Percentiles rank a stretch among this genome's conserved stretches.
These are phyloP conservation scores for Corniculantispora saksenae DNA, from an alignment of 2,329 filamentous ascomycete species.

Conservation along the genomic window DNA sequence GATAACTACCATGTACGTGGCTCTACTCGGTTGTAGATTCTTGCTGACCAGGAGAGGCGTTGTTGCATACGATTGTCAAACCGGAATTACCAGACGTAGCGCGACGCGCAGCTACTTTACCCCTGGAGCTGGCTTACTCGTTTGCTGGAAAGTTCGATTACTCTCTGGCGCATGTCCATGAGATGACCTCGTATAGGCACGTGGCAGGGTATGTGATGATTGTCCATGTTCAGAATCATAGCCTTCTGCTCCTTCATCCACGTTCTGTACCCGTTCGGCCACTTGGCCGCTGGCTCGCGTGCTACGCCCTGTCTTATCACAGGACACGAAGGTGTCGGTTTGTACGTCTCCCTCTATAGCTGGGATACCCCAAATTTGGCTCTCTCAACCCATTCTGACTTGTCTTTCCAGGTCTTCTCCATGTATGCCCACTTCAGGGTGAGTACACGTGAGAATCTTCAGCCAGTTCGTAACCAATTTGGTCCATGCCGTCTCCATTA, in stretches of 20 bases:
- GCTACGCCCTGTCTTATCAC: neutral
- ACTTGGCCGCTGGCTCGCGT: neutral
- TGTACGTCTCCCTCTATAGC: constrained; percentile 9
- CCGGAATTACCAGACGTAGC: no score
- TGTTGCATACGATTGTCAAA: no score
- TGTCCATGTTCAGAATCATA: constrained; percentile 13
- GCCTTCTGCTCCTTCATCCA: constrained; percentile 20
- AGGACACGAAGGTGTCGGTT: neutral
- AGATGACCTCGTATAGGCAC: no score
- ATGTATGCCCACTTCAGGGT: constrained; percentile 10
- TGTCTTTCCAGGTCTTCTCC: constrained; percentile 8
- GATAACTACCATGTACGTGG: no score
- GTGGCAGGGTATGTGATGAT: no score
- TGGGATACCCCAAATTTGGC: neutral
- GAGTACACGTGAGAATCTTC: constrained; percentile 9
- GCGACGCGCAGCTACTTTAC: no score
- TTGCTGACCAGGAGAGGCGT: no score
- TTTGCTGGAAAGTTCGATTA: no score
- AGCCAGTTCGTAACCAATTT: constrained; percentile 9
- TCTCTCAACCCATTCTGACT: constrained; percentile 4
- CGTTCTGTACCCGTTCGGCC: constrained; percentile 16
- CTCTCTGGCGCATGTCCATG: no score
- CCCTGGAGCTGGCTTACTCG: no score
- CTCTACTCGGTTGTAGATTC: no score
- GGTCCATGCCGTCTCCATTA: constrained; percentile 20